Conservation (phyloP, 108 stramenopile genomes). For the Epipyxis sp. region DNA sequence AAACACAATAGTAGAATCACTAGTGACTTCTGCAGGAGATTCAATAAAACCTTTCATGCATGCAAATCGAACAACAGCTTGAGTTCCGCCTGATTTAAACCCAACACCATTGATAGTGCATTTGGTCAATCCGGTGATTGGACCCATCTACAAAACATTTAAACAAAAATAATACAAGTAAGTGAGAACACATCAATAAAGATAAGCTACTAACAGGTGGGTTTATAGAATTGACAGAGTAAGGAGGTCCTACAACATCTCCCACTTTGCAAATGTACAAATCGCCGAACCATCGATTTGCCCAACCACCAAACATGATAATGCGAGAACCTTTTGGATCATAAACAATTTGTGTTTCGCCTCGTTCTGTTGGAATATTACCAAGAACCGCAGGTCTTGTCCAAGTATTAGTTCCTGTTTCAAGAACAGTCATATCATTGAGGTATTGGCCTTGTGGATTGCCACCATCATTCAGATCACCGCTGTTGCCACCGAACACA, state of each 20-base stretch:
- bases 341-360: slow-evolving; percentile 59
- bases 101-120: slow-evolving; percentile 60
- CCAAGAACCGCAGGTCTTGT: slow-evolving; percentile 50
- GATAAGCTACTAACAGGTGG: too few species aligned
- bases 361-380: slow-evolving; percentile 56
- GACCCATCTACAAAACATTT: slow-evolving; percentile 58
- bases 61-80: slow-evolving; percentile 57
- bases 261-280: slow-evolving; percentile 59
- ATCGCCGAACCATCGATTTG: slow-evolving; percentile 67
- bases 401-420: slow-evolving; percentile 60
- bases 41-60: slow-evolving; percentile 65
- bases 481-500: slow-evolving; percentile 74
- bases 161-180: too few species aligned
- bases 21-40: slow-evolving; percentile 52
- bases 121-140: slow-evolving; percentile 64
- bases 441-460: slow-evolving; percentile 56
- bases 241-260: slow-evolving; percentile 73
- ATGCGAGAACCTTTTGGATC: slow-evolving; percentile 35
- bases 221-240: slow-evolving; percentile 55
- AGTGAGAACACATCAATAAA: too few species aligned
- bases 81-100: slow-evolving; percentile 46
- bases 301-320: slow-evolving; percentile 74
- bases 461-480: slow-evolving; percentile 51
- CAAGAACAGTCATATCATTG: slow-evolving; percentile 62
- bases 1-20: slow-evolving; percentile 56